phyloP scores from a whole-genome alignment of 495 filamentous ascomycete species.

The Geoglossum glabrum region DNA sequence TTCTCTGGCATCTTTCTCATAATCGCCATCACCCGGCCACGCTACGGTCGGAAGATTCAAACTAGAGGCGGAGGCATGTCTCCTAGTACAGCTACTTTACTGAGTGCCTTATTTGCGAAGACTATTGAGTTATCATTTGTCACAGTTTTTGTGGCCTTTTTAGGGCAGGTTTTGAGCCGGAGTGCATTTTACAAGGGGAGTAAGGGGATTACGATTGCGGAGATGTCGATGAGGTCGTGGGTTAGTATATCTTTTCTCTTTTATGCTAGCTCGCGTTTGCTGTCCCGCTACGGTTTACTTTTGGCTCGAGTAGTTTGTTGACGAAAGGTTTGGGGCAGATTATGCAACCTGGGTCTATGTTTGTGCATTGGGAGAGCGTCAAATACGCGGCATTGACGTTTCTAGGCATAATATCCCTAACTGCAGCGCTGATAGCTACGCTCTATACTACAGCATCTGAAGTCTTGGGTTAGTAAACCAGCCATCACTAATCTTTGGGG shows the following conservation, averaged over 20 bases:
- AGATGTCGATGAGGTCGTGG: conserved; percentile 44
- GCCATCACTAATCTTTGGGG: too few species aligned
- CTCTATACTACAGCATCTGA: conserved; percentile 58
- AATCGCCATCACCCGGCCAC: conserved; percentile 23
- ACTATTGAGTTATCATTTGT: conserved; percentile 59
- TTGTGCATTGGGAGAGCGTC: conserved; percentile 43
- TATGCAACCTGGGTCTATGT: conserved; percentile 41
- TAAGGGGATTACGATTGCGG: conserved; percentile 45
- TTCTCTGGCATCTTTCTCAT: conserved; percentile 48
- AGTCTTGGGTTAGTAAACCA: conserved; percentile 34
- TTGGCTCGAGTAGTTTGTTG: conserved; percentile 17
- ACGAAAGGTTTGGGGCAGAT: conserved; percentile 14
- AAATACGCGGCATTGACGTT: conserved; percentile 37
- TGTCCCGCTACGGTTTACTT: background rate
- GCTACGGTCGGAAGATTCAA: conserved; percentile 16
- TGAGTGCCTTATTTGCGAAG: conserved; percentile 47
- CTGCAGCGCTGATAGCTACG: conserved; percentile 39
- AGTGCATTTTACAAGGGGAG: conserved; percentile 35
- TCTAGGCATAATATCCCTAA: conserved; percentile 35
- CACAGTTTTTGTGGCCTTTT: conserved; percentile 51
- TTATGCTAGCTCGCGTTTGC: background rate
- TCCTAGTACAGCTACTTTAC: conserved; percentile 36
- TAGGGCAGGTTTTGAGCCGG: conserved; percentile 51
- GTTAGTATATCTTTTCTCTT: conserved; percentile 7
- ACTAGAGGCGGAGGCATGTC: too few species aligned